These are phyloP conservation scores for Xylariaceae sp. DNA, from an alignment of 2,329 filamentous ascomycete species.

Conservation along the genomic window DNA sequence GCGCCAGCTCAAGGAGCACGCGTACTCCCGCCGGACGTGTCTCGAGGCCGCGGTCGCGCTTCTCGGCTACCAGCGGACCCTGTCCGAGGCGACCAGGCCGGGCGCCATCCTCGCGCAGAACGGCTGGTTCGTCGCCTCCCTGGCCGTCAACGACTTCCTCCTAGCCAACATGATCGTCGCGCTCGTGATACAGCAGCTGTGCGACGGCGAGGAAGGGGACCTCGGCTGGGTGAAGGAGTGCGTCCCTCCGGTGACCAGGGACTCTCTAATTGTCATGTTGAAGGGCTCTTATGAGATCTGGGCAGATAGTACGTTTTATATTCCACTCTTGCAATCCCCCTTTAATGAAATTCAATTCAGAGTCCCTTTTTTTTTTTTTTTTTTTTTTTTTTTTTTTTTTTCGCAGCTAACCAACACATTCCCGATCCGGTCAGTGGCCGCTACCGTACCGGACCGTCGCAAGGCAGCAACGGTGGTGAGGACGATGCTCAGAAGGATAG, in stretches of 20 bases:
- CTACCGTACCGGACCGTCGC: conserved; percentile 34
- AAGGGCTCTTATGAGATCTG: conserved; percentile 41
- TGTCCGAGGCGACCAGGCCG: conserved; percentile 46
- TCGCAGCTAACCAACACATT: neutral
- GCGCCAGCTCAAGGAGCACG: conserved; percentile 38
- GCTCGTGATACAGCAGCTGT: conserved; percentile 42
- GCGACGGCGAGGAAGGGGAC: conserved; percentile 31
- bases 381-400: neutral
- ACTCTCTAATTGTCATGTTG: conserved; percentile 37
- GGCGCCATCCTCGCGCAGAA: conserved; percentile 48
- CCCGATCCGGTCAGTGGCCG: conserved; percentile 27
- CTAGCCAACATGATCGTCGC: conserved; percentile 57
- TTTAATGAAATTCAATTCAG: too few species aligned
- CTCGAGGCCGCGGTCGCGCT: conserved; percentile 45
- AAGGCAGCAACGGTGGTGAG: conserved; percentile 43
- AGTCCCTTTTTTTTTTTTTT: neutral
- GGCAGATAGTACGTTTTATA: conserved; percentile 28
- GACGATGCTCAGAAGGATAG: conserved; percentile 41
- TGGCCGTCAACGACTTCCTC: conserved; percentile 57
- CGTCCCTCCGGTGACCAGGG: conserved; percentile 31
- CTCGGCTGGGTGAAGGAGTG: conserved; percentile 33
- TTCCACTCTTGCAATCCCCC: too few species aligned
- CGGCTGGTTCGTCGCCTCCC: conserved; percentile 52
- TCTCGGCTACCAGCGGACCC: conserved; percentile 41
- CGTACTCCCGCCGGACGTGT: conserved; percentile 47